These are phyloP conservation scores for Zygoascus ofunaensis DNA, from an alignment of 805 yeast species.

Conservation along the genomic window DNA sequence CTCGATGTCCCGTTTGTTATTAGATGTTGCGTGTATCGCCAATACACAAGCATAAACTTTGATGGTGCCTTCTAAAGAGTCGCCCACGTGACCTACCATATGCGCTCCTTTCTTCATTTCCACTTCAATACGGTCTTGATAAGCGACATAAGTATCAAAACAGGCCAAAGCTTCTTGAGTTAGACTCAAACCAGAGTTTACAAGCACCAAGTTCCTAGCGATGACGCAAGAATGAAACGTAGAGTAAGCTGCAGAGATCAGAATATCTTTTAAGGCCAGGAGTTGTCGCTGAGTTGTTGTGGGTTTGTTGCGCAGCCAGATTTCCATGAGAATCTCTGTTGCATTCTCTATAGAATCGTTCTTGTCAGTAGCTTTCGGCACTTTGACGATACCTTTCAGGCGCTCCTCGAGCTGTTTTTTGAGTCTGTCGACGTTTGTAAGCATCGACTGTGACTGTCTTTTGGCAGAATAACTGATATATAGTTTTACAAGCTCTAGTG, in stretches of 20 bases:
- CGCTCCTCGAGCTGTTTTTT: conserved; percentile 11
- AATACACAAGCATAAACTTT: conserved; percentile 1
- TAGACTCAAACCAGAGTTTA: conserved; percentile 21
- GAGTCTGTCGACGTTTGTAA: not conserved
- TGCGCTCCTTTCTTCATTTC: conserved; percentile 21
- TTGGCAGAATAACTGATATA: not conserved
- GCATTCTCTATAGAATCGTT: conserved; percentile 18
- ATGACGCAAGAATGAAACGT: conserved; percentile 30
- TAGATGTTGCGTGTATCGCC: not conserved
- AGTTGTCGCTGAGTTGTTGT: not conserved
- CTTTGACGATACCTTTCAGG: conserved; percentile 9
- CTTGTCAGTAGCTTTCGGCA: conserved; percentile 20
- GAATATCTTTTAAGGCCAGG: conserved; percentile 1
- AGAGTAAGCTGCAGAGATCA: conserved; percentile 16
- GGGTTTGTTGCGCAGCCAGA: conserved; percentile 18
- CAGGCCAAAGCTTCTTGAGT: conserved; percentile 26
- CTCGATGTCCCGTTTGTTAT: conserved; percentile 5
- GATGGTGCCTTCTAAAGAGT: conserved; percentile 14
- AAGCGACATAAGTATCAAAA: conserved; percentile 24
- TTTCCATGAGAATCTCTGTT: conserved; percentile 13
- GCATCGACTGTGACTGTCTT: not conserved
- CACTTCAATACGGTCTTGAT: conserved; percentile 22
- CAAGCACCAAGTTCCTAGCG: conserved; percentile 24
- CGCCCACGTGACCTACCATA: conserved; percentile 14
- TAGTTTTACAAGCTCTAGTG: not conserved